Conservation (phyloP, 2,329 filamentous ascomycete genomes). For the Cladophialophora bantiana region DNA sequence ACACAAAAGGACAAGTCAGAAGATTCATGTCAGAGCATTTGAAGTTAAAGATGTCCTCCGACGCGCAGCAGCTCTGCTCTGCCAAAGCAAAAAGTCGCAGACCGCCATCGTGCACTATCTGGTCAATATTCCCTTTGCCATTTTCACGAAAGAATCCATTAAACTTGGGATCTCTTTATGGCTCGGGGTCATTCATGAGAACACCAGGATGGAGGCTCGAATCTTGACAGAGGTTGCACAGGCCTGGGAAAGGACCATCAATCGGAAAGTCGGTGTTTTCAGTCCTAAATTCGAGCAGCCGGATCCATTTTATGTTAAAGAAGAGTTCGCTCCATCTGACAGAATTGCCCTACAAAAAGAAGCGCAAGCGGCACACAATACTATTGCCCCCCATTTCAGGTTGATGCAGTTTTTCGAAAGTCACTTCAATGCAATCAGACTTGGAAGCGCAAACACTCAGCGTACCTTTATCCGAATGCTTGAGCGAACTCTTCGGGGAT, state of each 20-base stretch:
- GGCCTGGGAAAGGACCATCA: slow-evolving; percentile 86
- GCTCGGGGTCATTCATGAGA: slow-evolving; percentile 97
- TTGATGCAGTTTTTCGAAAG: slow-evolving; percentile 89
- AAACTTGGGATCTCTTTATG: slow-evolving; percentile 94
- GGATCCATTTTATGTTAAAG: slow-evolving; percentile 88
- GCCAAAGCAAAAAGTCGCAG: slow-evolving; percentile 76
- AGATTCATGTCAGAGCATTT: slow-evolving; percentile 72
- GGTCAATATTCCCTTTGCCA: slow-evolving; percentile 87
- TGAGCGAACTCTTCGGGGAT: slow-evolving; percentile 75
- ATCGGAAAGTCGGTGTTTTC: slow-evolving; percentile 81
- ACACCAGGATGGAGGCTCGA: slow-evolving; percentile 83
- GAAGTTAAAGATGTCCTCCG: slow-evolving; percentile 84
- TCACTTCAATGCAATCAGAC: slow-evolving; percentile 91
- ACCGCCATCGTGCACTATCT: slow-evolving; percentile 83
- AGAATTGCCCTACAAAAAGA: slow-evolving; percentile 74
- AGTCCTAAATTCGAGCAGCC: slow-evolving; percentile 72
- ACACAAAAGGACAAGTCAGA: slow-evolving; percentile 72
- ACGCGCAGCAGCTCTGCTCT: slow-evolving; percentile 84
- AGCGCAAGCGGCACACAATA: slow-evolving; percentile 79
- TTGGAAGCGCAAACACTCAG: slow-evolving; percentile 82
- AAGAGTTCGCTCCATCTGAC: slow-evolving; percentile 93
- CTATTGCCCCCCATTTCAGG: slow-evolving; percentile 84
- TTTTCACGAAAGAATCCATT: slow-evolving; percentile 94
- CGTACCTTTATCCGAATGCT: slow-evolving; percentile 82
- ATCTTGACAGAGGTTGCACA: slow-evolving; percentile 86